Evolutionary conservation across 1,284 basidiomycete species (phyloP).

Genomic region (Heterobasidion occidentale): DNA sequence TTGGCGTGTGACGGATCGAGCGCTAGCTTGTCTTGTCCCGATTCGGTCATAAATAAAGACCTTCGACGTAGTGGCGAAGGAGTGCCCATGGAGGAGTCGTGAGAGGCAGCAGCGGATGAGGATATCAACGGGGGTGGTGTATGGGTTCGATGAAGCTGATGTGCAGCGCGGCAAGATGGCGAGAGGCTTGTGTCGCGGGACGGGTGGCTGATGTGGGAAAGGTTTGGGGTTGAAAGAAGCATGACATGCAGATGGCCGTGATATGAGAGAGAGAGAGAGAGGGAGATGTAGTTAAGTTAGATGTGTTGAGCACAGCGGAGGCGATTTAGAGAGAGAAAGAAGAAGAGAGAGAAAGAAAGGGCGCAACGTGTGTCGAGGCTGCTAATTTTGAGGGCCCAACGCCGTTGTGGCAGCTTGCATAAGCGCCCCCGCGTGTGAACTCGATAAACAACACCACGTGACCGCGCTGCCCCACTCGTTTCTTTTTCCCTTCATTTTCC

Average conservation of each 20-base stretch:
- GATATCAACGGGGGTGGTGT: slow-evolving; percentile 19
- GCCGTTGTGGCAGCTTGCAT: slow-evolving; percentile 8
- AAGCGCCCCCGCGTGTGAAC: slow-evolving; percentile 21
- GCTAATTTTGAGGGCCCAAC: slow-evolving; percentile 1
- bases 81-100: slow-evolving; percentile 48
- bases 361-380: slow-evolving; percentile 19
- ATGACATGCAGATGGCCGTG: background rate
- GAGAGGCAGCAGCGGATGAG: slow-evolving; percentile 24
- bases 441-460: slow-evolving; percentile 29
- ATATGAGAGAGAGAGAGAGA: background rate
- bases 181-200: slow-evolving; percentile 3
- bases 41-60: slow-evolving; percentile 25
- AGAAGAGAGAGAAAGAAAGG: slow-evolving; percentile 17
- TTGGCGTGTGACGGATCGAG: slow-evolving; percentile 30
- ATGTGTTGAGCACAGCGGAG: background rate
- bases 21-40: slow-evolving; percentile 16
- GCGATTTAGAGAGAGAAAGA: background rate
- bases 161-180: slow-evolving; percentile 27
- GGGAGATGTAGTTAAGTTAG: background rate
- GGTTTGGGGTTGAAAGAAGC: slow-evolving; percentile 1
- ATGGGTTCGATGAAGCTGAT: slow-evolving; percentile 23
- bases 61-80: slow-evolving; percentile 50
- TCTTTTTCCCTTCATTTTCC: background rate
- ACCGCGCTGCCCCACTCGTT: slow-evolving; percentile 14
- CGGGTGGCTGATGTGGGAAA: background rate